Base-by-base conservation (phyloP, 768 basidiomycete species). In the Trametes elegans region DNA sequence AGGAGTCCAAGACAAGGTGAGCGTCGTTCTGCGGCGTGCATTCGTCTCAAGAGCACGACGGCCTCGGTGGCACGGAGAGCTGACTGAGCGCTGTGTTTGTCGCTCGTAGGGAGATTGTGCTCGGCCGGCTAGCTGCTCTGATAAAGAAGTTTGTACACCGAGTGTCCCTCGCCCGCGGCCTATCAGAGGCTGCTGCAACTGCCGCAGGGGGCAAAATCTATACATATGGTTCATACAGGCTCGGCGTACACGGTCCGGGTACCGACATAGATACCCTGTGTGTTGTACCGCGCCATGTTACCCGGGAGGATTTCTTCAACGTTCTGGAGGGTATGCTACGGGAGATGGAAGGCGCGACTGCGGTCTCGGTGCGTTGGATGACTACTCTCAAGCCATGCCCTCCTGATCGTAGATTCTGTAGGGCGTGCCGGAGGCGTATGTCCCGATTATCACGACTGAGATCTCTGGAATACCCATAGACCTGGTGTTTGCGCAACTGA, bases 151-250 rank as follows among this genome's bases (percentile, higher is more conserved):
- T 98, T 69, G 97, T 99, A 48, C 83, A 83, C 64, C 81, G 82
- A 61, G 85, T 95, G 3, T 88, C 90, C 8, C 67, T 95, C 49
- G 73, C 82, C 41, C 82, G 80, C 36, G 96, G 96, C 8, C 75
- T 96, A 40, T 95, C 94, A 23, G 94, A 98, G 61, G 72, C 86
- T 21, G 88, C 92, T 2, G 95, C 96, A 10, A 81, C 75, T 45
- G 86, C 90, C 42, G 93, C 97, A 7, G 97, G 97, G 49, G 97
- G 95, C 59, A 96, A 98, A 78, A 98, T 99, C 69, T 99, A 93
- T 70, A 98, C 97, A 6, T 99, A 95, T 70, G 97, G 97, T 41
- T 98, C 95, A 48, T 98, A 98, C 78, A 88, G 97, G 65, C 76
- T 99, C 52, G 97, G 97, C 56, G 97, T 98, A 18, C 97, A 98